Conservation (phyloP, 352 stramenopile species). For the Phytophthora syringae region DNA sequence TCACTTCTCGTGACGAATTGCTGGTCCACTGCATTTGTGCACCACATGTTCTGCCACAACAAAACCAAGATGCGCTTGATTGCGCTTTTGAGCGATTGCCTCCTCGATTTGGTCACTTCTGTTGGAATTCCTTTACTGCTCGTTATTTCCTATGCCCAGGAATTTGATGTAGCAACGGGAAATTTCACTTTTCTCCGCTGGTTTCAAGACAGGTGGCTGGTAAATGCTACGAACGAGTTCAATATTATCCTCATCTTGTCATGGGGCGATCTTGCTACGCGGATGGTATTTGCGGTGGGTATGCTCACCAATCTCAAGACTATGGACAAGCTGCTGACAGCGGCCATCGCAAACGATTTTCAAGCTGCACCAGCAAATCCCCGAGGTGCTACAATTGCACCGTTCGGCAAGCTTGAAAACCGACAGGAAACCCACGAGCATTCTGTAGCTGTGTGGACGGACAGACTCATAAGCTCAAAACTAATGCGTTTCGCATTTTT, state of each 20-base stretch:
- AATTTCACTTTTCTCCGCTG: conserved; percentile 31
- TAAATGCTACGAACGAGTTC: conserved; percentile 42
- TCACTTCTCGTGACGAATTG: conserved; percentile 40
- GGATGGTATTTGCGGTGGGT: conserved; percentile 39
- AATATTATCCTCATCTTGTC: conserved; percentile 41
- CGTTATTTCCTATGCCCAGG: conserved; percentile 25
- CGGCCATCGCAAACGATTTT: neutral
- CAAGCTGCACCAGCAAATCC: neutral
- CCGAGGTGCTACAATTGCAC: conserved; percentile 15
- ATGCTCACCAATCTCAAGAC: conserved; percentile 45
- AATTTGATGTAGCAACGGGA: conserved; percentile 15
- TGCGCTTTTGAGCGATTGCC: conserved; percentile 29
- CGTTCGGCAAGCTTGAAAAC: conserved; percentile 3
- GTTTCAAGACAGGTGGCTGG: conserved; percentile 43
- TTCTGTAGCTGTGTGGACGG: conserved; percentile 10
- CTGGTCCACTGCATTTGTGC: conserved; percentile 41
- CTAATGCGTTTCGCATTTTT: conserved; percentile 27
- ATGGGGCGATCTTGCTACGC: conserved; percentile 32
- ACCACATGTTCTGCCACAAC: conserved; percentile 36
- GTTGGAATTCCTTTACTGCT: conserved; percentile 36
- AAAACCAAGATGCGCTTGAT: conserved; percentile 35
- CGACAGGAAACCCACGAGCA: neutral
- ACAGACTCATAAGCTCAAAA: conserved; percentile 22
- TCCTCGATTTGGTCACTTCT: conserved; percentile 37
- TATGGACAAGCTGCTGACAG: conserved; percentile 28